Percentiles rank a stretch among this genome's conserved stretches.
Conservation (phyloP, 768 basidiomycete genomes). For the Symmetrospora coprosmae region DNA sequence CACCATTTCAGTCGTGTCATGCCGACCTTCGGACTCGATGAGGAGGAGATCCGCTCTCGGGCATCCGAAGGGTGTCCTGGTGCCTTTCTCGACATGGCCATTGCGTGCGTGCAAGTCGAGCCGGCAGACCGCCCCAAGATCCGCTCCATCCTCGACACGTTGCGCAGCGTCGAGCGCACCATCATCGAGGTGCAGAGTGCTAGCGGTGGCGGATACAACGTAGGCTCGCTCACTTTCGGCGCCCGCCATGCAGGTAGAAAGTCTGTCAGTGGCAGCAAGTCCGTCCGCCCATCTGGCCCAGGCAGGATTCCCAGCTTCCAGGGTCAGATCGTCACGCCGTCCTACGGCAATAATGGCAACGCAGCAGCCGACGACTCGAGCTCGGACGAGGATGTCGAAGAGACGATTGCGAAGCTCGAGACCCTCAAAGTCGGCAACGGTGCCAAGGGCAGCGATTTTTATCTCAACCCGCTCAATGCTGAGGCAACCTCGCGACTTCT, state of each 20-base stretch:
- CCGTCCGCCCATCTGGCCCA: background rate
- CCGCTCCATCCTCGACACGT: conserved; percentile 58
- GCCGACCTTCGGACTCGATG: conserved; percentile 65
- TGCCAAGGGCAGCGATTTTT: background rate
- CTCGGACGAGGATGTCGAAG: conserved; percentile 25
- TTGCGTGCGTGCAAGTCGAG: conserved; percentile 59
- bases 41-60: conserved; percentile 52
- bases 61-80: conserved; percentile 65
- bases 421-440: conserved; percentile 8
- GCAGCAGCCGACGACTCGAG: background rate
- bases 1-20: conserved; percentile 48
- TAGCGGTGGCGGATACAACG: conserved; percentile 19
- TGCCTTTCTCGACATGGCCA: conserved; percentile 57
- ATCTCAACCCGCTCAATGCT: background rate
- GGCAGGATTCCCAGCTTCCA: conserved; percentile 24
- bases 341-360: background rate
- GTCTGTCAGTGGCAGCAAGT: conserved; percentile 13
- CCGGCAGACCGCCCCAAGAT: conserved; percentile 61
- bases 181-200: conserved; percentile 42
- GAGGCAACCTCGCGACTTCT: conserved; percentile 2
- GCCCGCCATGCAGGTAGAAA: conserved; percentile 19
- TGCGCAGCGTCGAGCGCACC: conserved; percentile 69
- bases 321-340: conserved; percentile 21
- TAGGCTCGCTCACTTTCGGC: conserved; percentile 27
- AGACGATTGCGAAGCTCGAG: conserved; percentile 1